Base-by-base conservation (phyloP, 805 yeast species). In the Kuraishia borneana region DNA sequence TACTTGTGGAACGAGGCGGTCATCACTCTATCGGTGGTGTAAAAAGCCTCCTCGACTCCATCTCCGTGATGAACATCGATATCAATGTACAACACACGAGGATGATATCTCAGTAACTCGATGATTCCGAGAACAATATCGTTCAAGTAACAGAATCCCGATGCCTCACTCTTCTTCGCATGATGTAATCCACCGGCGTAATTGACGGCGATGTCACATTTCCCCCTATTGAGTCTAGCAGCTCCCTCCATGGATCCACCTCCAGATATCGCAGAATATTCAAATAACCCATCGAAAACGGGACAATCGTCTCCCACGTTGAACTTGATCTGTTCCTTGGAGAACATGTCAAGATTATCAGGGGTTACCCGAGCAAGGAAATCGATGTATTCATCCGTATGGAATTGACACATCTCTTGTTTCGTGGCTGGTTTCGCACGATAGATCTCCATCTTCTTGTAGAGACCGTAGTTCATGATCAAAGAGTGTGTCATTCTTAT, bases 331-430 rank as follows among this genome's bases (percentile, higher is more conserved):
- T 83, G 88, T 55, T 88, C 96, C 48, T 83, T 84, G 43, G 83
- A 73, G 51, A 87, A 84, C 66, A 78, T 61, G 40, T 85, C 94
- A 56, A 85, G 66, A 53, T 85, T 88, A 54, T 88, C 96, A 6
- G 96, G 96, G 12, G 94, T 77, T 22, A 84, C 96, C 37, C 95
- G 67, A 32, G 87, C 77, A 41, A 88, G 61, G 52, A 92, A 92
- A 56, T 92, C 96, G 39, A 92, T 80, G 56, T 92, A 92, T 57
- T 92, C 98, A 57, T 92, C 97, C 2, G 97, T 85, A 57, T 92
- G 98, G 59, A 92, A 89, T 60, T 89, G 96, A 48, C 95, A 82
- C 95, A 92, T 85, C 51, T 92, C 98, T 58, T 89, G 95, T 53
- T 84, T 82, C 13, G 97, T 88, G 27, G 98, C 98, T 1, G 97